Base-by-base conservation (phyloP, 768 basidiomycete genomes). In the Termitomyces sp. region DNA sequence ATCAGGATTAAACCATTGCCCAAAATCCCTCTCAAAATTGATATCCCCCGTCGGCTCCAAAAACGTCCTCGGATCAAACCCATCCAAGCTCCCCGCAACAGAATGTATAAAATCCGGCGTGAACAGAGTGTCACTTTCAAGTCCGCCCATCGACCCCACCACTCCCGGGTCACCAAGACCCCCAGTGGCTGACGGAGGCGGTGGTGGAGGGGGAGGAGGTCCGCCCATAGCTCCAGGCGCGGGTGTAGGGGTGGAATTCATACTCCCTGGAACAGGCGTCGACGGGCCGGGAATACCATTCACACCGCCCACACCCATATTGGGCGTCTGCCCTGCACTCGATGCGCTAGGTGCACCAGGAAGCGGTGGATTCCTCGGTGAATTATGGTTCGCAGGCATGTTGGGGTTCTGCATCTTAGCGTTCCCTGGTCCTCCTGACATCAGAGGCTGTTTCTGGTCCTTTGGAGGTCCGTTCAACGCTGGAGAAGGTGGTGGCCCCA, bases 1-100 rank as follows among this genome's bases (percentile, higher is more conserved):
- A 52, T 84, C 79, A 6, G 77, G 78, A 64, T 83, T 84, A 61
- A 89, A 87, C 86, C 86, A 88, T 62, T 86, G 83, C 53, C 84
- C 82, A 68, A 88, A 88, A 62, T 87, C 87, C 63, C 84, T 74
- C 67, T 87, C 87, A 60, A 87, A 87, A 63, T 85, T 82, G 64
- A 87, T 68, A 55, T 79, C 73, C 2, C 74, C 75, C 48, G 77
- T 74, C n/a, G 68, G 60, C 45, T 73, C 66, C 63, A 82, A 80
- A 41, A 82, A 54, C 14, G 17, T 40, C 47, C 64, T 58, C 8
- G 68, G 34, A 53, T 74, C 72, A 48, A 77, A 76, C 5, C 74
- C 75, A 24, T 78, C 78, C 64, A 80, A 56, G 24, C 71, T 65
- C 45, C 54, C 68, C 21, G 70, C 69, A 10, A 77, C 68, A 12